Percentiles rank a stretch among this genome's conserved stretches.
phyloP scores from a whole-genome alignment of 495 filamentous ascomycete genomes.

The Choiromyces venosus region DNA sequence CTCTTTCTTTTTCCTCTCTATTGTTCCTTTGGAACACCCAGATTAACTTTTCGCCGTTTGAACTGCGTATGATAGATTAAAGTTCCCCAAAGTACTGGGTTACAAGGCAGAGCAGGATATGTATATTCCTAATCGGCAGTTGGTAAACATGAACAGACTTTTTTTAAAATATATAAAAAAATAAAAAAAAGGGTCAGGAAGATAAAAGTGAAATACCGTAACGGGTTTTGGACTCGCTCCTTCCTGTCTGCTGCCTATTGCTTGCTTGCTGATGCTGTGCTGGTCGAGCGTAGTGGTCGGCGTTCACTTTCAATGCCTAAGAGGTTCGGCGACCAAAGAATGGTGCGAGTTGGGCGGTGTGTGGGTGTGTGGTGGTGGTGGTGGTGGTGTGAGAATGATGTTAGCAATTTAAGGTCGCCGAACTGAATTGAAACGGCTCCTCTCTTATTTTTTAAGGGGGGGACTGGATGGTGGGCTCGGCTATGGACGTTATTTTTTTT shows the following conservation, averaged over 20 bases:
- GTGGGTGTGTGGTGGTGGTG: neutral
- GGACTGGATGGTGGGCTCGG: neutral
- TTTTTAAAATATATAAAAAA: neutral
- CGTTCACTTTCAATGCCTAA: neutral
- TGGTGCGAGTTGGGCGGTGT: neutral
- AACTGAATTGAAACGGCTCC: neutral
- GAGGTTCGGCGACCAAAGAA: neutral
- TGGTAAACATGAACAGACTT: neutral
- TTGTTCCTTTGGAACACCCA: neutral
- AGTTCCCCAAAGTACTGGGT: neutral
- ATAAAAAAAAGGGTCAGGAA: neutral
- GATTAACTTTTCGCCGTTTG: neutral
- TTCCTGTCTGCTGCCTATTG: neutral
- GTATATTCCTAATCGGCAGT: neutral
- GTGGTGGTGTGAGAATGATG: conserved; percentile 1
- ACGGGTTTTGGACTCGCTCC: neutral
- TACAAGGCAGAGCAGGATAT: neutral
- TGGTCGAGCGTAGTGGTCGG: neutral
- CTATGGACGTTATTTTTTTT: neutral
- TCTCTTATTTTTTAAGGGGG: neutral
- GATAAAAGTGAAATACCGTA: neutral
- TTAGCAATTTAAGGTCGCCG: conserved; percentile 2
- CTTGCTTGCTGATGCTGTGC: neutral
- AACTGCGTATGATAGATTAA: neutral
- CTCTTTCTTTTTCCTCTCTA: neutral